Percentiles rank a stretch among this genome's conserved stretches.
These are phyloP conservation scores for Neurospora sp. DNA, from an alignment of 495 filamentous ascomycete species.

Conservation along the genomic window DNA sequence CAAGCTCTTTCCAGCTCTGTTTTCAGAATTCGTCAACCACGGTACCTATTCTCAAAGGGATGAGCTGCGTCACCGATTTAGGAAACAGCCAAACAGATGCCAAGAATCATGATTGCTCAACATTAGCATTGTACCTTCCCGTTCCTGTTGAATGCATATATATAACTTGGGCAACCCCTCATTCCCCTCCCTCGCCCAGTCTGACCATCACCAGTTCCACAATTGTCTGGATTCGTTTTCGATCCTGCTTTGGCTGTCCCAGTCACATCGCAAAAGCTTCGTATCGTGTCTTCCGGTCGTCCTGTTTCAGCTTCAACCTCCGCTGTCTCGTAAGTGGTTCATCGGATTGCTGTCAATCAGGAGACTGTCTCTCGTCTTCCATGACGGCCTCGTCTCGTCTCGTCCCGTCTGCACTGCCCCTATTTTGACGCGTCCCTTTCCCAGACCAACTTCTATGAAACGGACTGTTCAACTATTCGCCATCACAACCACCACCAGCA, in stretches of 20 bases:
- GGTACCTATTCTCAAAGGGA: not conserved
- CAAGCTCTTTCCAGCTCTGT: not conserved
- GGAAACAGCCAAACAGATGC: not conserved
- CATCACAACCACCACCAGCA: not conserved
- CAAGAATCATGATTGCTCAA: not conserved
- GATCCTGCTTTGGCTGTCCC: not conserved
- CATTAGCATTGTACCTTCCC: not conserved
- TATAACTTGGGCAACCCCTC: not conserved
- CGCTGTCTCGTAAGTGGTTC: not conserved
- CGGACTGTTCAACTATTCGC: not conserved
- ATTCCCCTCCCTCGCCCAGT: not conserved
- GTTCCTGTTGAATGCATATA: not conserved
- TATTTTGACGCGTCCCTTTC: not conserved
- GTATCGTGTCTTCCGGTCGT: not conserved
- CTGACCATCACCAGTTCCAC: not conserved
- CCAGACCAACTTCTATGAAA: not conserved
- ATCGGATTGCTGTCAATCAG: constrained; percentile 7
- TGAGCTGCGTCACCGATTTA: not conserved
- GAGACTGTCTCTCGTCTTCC: constrained; percentile 3
- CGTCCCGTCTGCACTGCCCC: not conserved
- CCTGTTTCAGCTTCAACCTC: not conserved
- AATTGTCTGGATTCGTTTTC: not conserved
- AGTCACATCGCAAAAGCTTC: not conserved
- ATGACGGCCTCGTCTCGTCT: not conserved
- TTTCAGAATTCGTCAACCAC: not conserved